These are phyloP conservation scores for Spinellus fusiger DNA, from an alignment of 192 early-diverging fungal species.

Conservation along the genomic window DNA sequence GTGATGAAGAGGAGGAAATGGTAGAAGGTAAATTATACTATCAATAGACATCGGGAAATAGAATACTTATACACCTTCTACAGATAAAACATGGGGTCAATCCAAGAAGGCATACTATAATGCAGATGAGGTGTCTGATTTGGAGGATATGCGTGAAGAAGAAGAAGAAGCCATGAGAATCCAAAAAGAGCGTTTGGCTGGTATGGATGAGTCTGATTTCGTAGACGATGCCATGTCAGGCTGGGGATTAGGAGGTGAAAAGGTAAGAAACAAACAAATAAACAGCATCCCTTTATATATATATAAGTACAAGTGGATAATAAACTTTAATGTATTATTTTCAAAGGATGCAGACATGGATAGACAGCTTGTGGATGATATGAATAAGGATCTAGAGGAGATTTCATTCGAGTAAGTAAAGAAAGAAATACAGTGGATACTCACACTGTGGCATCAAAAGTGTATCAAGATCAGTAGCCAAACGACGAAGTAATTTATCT, in stretches of 20 bases:
- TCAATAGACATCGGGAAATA: conserved; percentile 1
- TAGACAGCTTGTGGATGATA: conserved; percentile 38
- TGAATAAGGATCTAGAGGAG: conserved; percentile 45
- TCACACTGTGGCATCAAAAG: background rate
- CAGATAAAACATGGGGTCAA: conserved; percentile 77
- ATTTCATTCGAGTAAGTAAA: conserved; percentile 40
- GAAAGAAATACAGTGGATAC: too few species aligned
- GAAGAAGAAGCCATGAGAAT: conserved; percentile 84
- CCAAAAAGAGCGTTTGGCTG: conserved; percentile 71
- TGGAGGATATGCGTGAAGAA: conserved; percentile 79
- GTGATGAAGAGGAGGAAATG: conserved; percentile 16
- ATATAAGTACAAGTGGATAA: background rate
- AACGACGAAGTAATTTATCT: conserved; percentile 41
- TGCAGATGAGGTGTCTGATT: conserved; percentile 74
- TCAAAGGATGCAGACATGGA: conserved; percentile 44
- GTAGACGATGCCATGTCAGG: conserved; percentile 58
- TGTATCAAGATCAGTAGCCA: background rate
- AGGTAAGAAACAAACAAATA: too few species aligned
- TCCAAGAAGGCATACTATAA: conserved; percentile 76
- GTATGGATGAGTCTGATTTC: conserved; percentile 85
- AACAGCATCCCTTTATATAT: too few species aligned
- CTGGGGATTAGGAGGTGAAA: conserved; percentile 34
- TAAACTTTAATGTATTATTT: conserved; percentile 5
- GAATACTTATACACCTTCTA: background rate
- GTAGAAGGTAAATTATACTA: conserved; percentile 16